phyloP scores from a whole-genome alignment of 352 stramenopile species.

The Phytophthora podocarpi region DNA sequence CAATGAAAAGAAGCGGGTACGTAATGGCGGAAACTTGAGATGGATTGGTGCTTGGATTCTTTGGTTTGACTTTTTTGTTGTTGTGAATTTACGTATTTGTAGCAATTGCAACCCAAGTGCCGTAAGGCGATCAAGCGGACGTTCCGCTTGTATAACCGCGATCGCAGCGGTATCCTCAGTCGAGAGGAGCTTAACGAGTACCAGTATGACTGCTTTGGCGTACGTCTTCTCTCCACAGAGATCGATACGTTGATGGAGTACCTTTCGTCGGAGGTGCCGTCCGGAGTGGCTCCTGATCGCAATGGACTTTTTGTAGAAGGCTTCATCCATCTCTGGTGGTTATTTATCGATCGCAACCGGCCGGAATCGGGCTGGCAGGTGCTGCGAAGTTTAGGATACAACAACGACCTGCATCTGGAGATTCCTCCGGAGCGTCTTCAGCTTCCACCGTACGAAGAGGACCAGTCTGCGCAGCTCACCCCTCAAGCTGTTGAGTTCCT shows the following conservation, averaged over 20 bases:
- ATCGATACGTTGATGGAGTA: constrained; percentile 90
- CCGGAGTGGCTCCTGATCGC: constrained; percentile 69
- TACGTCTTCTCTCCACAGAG: constrained; percentile 76
- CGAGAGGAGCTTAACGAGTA: constrained; percentile 90
- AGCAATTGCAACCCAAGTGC: constrained; percentile 84
- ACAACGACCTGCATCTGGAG: constrained; percentile 78
- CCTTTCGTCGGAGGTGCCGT: constrained; percentile 63
- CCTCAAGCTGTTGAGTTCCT: constrained; percentile 72
- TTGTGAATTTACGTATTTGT: background rate
- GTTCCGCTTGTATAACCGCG: constrained; percentile 86
- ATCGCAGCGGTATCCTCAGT: constrained; percentile 81
- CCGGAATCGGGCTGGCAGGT: constrained; percentile 91
- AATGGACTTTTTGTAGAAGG: constrained; percentile 76
- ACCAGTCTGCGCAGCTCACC: constrained; percentile 82
- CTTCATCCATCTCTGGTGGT: constrained; percentile 85
- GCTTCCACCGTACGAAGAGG: constrained; percentile 59
- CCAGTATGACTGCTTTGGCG: constrained; percentile 88
- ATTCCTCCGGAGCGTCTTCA: constrained; percentile 71
- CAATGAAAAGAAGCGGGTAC: constrained; percentile 82
- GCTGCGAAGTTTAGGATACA: constrained; percentile 81
- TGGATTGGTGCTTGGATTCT: background rate
- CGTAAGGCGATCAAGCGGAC: constrained; percentile 87
- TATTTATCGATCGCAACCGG: constrained; percentile 90
- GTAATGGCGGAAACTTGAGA: background rate
- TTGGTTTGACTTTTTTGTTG: background rate